Evolutionary conservation across 176 grass and related monocot species (phyloP), one percentile per base, ranked within the genome.

Genomic region (Hyparrhenia diplandra): DNA sequence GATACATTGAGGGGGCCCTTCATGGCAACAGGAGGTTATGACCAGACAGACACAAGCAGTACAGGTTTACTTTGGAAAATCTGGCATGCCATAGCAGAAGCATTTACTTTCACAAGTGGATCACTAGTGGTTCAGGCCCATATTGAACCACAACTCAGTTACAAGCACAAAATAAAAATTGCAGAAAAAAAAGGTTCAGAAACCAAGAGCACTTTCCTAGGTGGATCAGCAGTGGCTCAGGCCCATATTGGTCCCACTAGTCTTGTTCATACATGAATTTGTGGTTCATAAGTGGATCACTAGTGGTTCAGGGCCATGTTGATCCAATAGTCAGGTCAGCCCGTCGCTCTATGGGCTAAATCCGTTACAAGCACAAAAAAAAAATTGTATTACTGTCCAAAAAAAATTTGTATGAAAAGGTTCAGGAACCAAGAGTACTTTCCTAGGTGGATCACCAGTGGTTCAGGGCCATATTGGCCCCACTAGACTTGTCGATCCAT

Each of bases 1-100:
- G 74, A 79, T 74, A 74, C 78, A 47, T 77, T 78, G 35, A 17
- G n/a, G 29, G 65, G 57, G 42, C 43, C 69, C 11, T 67, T 31
- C 35, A 82, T 66, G 58, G 36, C 73, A 66, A 72, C 77, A 23
- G 14, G 66, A 72, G 72, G 57, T 71, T 82, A 77, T 24, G 45
- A 67, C 5, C 4, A 82, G 58, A 77, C 27, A 81, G 63, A 76
- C 42, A 51, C n/a, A 24, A 23, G 71, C 24, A 81, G 35, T 63
- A 18, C 39, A 31, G 17, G 24, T 54, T 74, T 55, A 28, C 18
- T 60, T 29, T 43, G 20, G 64, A 68, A 24, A 61, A 47, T 27
- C 68, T 69, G 32, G 18, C 23, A 71, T 6, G 64, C 3, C 23
- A 31, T 41, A 52, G 29, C 69, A 74, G 37, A 71, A 66, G 13